Evolutionary conservation across 768 basidiomycete genomes (phyloP).

Genomic region (Tricholoma hemisulphureum): DNA sequence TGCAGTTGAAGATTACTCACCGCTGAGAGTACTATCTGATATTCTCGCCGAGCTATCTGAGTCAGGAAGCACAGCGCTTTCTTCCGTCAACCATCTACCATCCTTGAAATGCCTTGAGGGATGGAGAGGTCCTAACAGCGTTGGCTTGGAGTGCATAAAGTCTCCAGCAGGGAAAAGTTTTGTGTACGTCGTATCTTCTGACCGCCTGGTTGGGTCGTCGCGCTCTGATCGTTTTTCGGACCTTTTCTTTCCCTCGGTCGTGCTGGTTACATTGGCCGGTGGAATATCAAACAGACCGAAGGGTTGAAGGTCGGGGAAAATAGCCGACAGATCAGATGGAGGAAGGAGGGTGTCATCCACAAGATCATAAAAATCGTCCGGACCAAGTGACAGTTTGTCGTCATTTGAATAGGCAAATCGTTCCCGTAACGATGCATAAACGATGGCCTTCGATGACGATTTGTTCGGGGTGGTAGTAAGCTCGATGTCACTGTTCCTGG

Average conservation of each 20-base stretch:
- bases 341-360: slow-evolving; percentile 26
- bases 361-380: slow-evolving; percentile 38
- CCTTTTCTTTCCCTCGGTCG: slow-evolving; percentile 46
- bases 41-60: slow-evolving; percentile 39
- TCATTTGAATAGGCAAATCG: slow-evolving; percentile 61
- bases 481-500: slow-evolving; percentile 37
- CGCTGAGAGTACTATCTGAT: slow-evolving; percentile 49
- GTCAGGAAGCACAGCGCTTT: slow-evolving; percentile 46
- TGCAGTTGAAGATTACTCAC: slow-evolving; percentile 33
- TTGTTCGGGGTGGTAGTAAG: slow-evolving; percentile 33
- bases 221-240: slow-evolving; percentile 60
- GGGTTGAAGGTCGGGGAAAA: slow-evolving; percentile 84
- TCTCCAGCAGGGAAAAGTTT: slow-evolving; percentile 73
- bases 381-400: slow-evolving; percentile 49
- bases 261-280: slow-evolving; percentile 25
- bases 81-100: slow-evolving; percentile 65
- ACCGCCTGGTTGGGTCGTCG: slow-evolving; percentile 70
- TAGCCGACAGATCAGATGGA: slow-evolving; percentile 53
- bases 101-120: slow-evolving; percentile 75
- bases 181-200: slow-evolving; percentile 76
- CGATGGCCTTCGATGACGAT: slow-evolving; percentile 38
- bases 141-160: slow-evolving; percentile 81
- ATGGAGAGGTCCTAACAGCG: slow-evolving; percentile 79
- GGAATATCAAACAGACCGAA: slow-evolving; percentile 53
- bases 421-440: slow-evolving; percentile 60